Evolutionary conservation across 2,329 filamentous ascomycete species (phyloP), one percentile per base, ranked within the genome.

Genomic region (Lomentospora prolificans): DNA sequence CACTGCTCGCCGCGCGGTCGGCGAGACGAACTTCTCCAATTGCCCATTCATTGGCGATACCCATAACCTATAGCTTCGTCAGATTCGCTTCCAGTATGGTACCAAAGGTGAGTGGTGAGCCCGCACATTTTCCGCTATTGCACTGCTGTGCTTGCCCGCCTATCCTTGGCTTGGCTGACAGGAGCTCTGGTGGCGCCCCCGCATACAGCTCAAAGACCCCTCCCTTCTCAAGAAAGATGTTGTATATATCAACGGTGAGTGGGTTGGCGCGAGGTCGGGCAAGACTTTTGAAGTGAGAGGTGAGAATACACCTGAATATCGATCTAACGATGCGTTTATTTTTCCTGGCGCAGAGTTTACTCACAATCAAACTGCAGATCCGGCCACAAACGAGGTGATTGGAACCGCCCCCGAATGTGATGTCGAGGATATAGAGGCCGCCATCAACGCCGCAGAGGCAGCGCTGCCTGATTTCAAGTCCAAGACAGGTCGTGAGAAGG

Each of bases 231-330:
- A 95, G 75, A 82, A 86, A 63, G 81, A 91, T 67, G 80, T 82
- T 58, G 82, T 84, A 65, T 96, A 92, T 67, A 85, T 97, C 66
- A 92, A 99, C 68, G 94, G 94, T 65, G 81, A 95, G 79, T 99
- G 91, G 89, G 81, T 95, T 59, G 79, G 80, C 63, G 89, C 92
- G 63, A 82, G 84, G 65, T 95, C 90, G 1, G 89, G 90, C 66
- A 85, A 95, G 79, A 96, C 90, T 50, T 99, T 97, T 70, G 85
- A 94, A 68, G 89, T 96, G 58, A 78, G 81, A 60, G 86, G 84
- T 86, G 71, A 61, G 66, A 10, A 28, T 10, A 5, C 22, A 31
- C 17, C 30, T 6, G 12, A 7, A 33, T 33, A 6, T 27, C 24
- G n/a, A n/a, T n/a, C 5, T 31, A 36, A 4, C 36, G 9, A 10